Base-by-base conservation (phyloP, 2,329 filamentous ascomycete genomes). In the Coniochaeta ligniaria region DNA sequence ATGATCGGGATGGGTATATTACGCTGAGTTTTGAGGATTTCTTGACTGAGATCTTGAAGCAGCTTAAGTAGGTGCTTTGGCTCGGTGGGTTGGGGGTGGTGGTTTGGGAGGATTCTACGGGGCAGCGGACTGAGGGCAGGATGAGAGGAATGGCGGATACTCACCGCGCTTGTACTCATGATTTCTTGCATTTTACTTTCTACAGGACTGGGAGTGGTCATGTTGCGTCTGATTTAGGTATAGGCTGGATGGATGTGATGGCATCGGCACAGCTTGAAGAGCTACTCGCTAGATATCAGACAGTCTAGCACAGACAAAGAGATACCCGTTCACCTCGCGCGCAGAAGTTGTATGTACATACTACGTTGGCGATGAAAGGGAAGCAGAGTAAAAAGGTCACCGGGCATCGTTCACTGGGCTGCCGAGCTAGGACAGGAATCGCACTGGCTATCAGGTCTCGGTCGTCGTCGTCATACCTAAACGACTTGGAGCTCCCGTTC, bases 1-100 rank as follows among this genome's bases (percentile, higher is more conserved):
- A 96, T 69, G 95, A 99, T 74, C 85, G 95, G 47, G 95, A 98
- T 75, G 95, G 95, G 1, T 98, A 93, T 73, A 91, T 93, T 67
- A 93, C 89, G 4, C 75, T 93, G 59, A 91, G 88, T 72, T 93
- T 93, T 69, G 89, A 92, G 76, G 89, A 92, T 69, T 92, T 92
- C 72, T 76, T 92, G 70, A 87, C 86, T 41, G 88, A 86, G 75
- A 86, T 86, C 64, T 67, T 87, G 65, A 83, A 83, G 71, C 84
- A 86, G 74, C 73, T 86, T 62, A 83, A 80, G 75, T 84, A 75
- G 65, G 52, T 43, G 20, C 28, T 11, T 17, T 2, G 12, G 22
- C 22, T 55, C 12, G 38, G n/a, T 8, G 38, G 6, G 17, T 2
- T 41, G 17, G 38, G 4, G 38, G 6, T 6, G 38, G 38, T 41